These are phyloP conservation scores for Syzygium malaccense DNA, from an alignment of 441 rosid species.

Conservation along the genomic window DNA sequence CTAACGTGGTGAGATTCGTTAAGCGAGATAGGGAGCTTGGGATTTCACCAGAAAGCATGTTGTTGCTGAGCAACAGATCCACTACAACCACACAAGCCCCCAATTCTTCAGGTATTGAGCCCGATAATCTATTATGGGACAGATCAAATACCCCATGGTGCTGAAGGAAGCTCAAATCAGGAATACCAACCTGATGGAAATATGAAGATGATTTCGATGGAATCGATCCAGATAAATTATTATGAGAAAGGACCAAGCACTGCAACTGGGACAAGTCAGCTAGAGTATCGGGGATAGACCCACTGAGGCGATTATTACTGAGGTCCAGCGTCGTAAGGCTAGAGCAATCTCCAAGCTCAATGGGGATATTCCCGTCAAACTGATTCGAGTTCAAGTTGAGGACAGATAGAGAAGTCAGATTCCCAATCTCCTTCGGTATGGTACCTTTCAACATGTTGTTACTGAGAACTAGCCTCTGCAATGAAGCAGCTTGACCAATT, in stretches of 20 bases:
- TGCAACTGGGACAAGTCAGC: conserved; percentile 63
- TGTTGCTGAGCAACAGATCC: conserved; percentile 54
- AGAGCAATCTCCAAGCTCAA: conserved; percentile 55
- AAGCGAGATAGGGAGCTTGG: conserved; percentile 63
- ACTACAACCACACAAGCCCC: conserved; percentile 62
- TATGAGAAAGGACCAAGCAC: conserved; percentile 75
- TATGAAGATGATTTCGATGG: conserved; percentile 52
- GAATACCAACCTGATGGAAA: conserved; percentile 57
- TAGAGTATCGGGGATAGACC: conserved; percentile 53
- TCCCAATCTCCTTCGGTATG: conserved; percentile 67
- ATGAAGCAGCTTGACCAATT: conserved; percentile 46
- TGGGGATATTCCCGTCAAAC: conserved; percentile 54
- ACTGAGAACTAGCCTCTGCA: conserved; percentile 59
- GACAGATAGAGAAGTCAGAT: conserved; percentile 53
- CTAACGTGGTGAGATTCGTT: conserved; percentile 60
- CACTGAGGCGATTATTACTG: conserved; percentile 65
- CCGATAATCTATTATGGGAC: conserved; percentile 63
- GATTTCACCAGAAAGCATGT: conserved; percentile 61
- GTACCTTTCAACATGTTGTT: conserved; percentile 46
- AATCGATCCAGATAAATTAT: conserved; percentile 63
- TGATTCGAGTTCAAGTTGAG: conserved; percentile 64
- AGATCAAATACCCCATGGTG: conserved; percentile 84
- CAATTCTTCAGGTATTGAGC: conserved; percentile 61
- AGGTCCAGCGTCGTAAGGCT: conserved; percentile 74
- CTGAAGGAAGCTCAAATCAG: conserved; percentile 72